Base-by-base conservation (phyloP, 2,329 filamentous ascomycete species). In the Diaporthe sp. region DNA sequence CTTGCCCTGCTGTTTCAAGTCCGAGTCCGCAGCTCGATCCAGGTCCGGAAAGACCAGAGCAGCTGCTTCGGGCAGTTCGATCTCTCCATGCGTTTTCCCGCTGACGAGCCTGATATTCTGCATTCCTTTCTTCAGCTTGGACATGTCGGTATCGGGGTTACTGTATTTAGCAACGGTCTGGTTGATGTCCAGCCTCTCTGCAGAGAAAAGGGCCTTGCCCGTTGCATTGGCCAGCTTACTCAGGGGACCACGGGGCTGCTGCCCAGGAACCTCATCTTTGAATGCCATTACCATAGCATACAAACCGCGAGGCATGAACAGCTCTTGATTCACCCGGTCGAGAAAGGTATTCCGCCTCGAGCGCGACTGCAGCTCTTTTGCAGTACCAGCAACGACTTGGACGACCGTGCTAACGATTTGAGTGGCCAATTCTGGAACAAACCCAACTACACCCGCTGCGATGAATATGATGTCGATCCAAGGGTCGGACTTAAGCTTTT, bases 1-100 rank as follows among this genome's bases (percentile, higher is more conserved):
- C n/a, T 79, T 78, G 2, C 72, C 49, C 9, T 78, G 79, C 44
- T 82, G 80, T 31, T 80, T 78, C 42, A 73, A 71, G 13, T 77
- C 77, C 20, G 80, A 79, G 7, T 77, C 78, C 1, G 78, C 79
- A 17, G 82, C 78, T 5, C 80, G 75, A 25, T 86, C 84, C 1
- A 85, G 76, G 12, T 78, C 80, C 1, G 85, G 84, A 57, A 84
- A 86, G 12, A 86, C 81, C 2, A 87, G 80, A 12, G 83, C 82
- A 17, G 85, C 84, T 15, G 83, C 81, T 77, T 85, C 82, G 4
- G 85, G 83, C 71, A 85, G 80, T 77, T 84, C 81, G 3, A 83
- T 72, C 60, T 84, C 81, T 22, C 84, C 84, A 71, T 81, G 80
- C 2, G 84, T 85, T 39, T 81, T 85, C 9, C 80, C 84, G 60